phyloP scores from a whole-genome alignment of 139 green algal species.

The Picochlorum sp. region DNA sequence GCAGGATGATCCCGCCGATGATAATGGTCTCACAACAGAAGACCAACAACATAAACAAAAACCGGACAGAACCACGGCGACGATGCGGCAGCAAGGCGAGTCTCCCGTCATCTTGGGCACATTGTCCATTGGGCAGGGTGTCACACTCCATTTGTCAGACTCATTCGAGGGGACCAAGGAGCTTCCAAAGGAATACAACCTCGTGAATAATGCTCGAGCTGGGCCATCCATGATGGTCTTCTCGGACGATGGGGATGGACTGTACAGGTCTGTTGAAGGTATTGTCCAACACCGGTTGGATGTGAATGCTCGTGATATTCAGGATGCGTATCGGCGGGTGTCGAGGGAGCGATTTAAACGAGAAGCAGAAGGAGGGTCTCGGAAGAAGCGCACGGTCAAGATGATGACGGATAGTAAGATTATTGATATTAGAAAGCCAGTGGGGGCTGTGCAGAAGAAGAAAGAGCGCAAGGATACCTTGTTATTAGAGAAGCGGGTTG shows the following conservation, averaged over 20 bases:
- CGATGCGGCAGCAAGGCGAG: neutral
- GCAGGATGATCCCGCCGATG: too few species aligned
- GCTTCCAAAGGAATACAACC: conserved; percentile 18
- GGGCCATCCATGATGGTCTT: conserved; percentile 27
- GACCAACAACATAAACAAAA: too few species aligned
- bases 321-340: conserved; percentile 29
- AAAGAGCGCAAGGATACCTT: conserved; percentile 1
- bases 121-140: too few species aligned
- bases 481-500: conserved; percentile 20
- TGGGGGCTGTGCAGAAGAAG: neutral
- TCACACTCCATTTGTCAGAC: neutral
- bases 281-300: conserved; percentile 37
- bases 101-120: too few species aligned
- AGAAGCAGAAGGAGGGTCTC: neutral
- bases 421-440: conserved; percentile 12
- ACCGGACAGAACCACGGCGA: neutral
- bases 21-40: too few species aligned
- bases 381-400: conserved; percentile 10
- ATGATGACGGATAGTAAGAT: conserved; percentile 20
- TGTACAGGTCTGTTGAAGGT: conserved; percentile 27
- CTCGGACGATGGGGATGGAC: conserved; percentile 6
- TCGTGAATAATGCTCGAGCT: conserved; percentile 11
- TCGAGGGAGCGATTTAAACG: conserved; percentile 16
- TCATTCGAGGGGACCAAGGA: neutral
- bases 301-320: conserved; percentile 22